Conservation (phyloP, 352 stramenopile genomes). For the Globisporangium echinulatum region DNA sequence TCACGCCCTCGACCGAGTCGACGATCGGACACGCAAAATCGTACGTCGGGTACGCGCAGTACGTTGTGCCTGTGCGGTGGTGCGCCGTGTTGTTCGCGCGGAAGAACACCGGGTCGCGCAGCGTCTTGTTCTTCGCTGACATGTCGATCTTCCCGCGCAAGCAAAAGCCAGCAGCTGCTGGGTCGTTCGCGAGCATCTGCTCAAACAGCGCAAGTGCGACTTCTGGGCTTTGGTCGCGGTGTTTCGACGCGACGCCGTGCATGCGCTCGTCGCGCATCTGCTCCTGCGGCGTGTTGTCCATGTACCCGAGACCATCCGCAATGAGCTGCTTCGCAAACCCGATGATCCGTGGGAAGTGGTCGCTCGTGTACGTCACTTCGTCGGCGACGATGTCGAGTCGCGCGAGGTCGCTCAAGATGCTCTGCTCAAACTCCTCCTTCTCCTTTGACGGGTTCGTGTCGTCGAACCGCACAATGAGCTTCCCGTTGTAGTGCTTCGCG, state of each 20-base stretch:
- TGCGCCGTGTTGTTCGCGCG: slow-evolving; percentile 79
- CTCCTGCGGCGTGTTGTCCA: slow-evolving; percentile 99
- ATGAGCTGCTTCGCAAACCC: slow-evolving; percentile 94
- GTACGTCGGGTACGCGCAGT: slow-evolving; percentile 99
- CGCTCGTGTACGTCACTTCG: slow-evolving; percentile 95
- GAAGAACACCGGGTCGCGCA: slow-evolving; percentile 87
- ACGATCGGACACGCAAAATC: slow-evolving; percentile 99
- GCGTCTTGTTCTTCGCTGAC: slow-evolving; percentile 86
- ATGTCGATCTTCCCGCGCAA: slow-evolving; percentile 94
- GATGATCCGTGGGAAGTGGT: slow-evolving; percentile 96
- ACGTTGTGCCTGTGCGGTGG: slow-evolving; percentile 92
- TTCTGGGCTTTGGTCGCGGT: slow-evolving; percentile 79
- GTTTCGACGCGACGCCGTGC: slow-evolving; percentile 88
- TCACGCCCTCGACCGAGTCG: slow-evolving; percentile 98
- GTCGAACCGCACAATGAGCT: slow-evolving; percentile 98
- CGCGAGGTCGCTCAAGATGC: slow-evolving; percentile 89
- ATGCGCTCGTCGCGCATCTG: slow-evolving; percentile 95
- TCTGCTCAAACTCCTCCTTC: slow-evolving; percentile 99
- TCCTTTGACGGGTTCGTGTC: slow-evolving; percentile 99
- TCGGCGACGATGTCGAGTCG: slow-evolving; percentile 77
- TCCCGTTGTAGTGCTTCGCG: slow-evolving; percentile 95
- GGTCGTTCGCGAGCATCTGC: slow-evolving; percentile 92
- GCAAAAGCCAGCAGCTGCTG: slow-evolving; percentile 69
- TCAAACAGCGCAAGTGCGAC: slow-evolving; percentile 94
- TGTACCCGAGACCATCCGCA: slow-evolving; percentile 94